phyloP scores from a whole-genome alignment of 306 rosid genomes.

The Lagenaria siceraria region DNA sequence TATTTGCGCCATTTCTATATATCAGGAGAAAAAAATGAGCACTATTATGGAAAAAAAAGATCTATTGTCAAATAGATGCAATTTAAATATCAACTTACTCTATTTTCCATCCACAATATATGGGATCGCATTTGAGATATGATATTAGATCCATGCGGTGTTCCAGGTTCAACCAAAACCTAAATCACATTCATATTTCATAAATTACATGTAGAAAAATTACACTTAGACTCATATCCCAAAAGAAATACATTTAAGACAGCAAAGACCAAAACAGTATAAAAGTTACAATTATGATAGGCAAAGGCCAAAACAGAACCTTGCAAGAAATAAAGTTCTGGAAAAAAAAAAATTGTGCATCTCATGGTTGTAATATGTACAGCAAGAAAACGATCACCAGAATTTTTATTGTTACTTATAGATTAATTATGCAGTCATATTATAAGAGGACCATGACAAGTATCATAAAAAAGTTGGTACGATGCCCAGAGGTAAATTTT shows the following conservation, averaged over 20 bases:
- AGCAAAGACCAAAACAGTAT: background rate
- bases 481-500: slow-evolving; percentile 12
- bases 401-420: background rate
- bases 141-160: slow-evolving; percentile 77
- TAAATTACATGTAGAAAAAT: background rate
- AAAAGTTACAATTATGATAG: background rate
- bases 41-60: background rate
- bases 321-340: background rate
- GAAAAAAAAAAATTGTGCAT: background rate
- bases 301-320: background rate
- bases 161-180: slow-evolving; percentile 93
- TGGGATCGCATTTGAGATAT: slow-evolving; percentile 96
- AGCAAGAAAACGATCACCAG: background rate
- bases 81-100: slow-evolving; percentile 31
- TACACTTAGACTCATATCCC: background rate
- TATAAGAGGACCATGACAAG: background rate
- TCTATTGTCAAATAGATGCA: background rate
- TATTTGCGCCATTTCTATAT: slow-evolving; percentile 52
- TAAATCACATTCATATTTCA: slow-evolving; percentile 19
- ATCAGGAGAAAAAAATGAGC: background rate
- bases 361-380: background rate
- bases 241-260: no score
- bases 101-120: slow-evolving; percentile 81
- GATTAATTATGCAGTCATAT: background rate
- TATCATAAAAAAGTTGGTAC: background rate